Base-by-base conservation (phyloP, 2,329 filamentous ascomycete genomes). In the Trichothecium sympodiale region DNA sequence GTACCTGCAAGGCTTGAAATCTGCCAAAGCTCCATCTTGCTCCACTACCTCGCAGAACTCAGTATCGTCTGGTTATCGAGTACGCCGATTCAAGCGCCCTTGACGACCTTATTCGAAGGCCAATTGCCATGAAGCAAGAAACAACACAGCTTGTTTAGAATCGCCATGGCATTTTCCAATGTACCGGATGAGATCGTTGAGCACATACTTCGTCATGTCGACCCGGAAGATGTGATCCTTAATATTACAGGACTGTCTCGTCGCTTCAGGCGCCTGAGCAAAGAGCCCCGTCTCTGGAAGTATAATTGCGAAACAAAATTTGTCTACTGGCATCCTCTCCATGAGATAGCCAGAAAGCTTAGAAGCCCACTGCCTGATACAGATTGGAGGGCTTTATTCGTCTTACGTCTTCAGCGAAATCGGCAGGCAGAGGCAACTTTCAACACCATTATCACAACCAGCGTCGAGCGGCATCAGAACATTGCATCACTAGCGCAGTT, bases 171-270 rank as follows among this genome's bases (percentile, higher is more conserved):
- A 27, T 48, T 74, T 38, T 53, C 61, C 28, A 46, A 53, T 36
- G 65, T 91, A 26, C 88, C 88, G 29, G 83, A 89, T 57, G 91
- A 98, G 63, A 74, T 96, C 43, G 69, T 96, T 48, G 77, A 85
- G 52, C 71, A 79, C 36, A 82, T 96, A 45, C 69, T 95, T 45
- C 67, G 69, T 42, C 77, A 77, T 51, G 54, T 60, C 52, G 74
- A 58, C 50, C 80, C 69, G 45, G 64, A 65, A 38, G 68, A 79
- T 41, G 67, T 65, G 33, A 54, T 77, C 28, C 36, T 45, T 12
- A 56, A 49, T 38, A 47, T 78, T 27, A 65, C 73, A 42, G 54
- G 57, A 17, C 66, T 81, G 9, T 84, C 74, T 16, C 74, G 64
- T 45, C 74, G 76, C 39, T 70, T 89, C 46, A 64, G 75, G 46